These are phyloP conservation scores for Isochrysis galbana DNA, from an alignment of 78 protist species.

Conservation along the genomic window DNA sequence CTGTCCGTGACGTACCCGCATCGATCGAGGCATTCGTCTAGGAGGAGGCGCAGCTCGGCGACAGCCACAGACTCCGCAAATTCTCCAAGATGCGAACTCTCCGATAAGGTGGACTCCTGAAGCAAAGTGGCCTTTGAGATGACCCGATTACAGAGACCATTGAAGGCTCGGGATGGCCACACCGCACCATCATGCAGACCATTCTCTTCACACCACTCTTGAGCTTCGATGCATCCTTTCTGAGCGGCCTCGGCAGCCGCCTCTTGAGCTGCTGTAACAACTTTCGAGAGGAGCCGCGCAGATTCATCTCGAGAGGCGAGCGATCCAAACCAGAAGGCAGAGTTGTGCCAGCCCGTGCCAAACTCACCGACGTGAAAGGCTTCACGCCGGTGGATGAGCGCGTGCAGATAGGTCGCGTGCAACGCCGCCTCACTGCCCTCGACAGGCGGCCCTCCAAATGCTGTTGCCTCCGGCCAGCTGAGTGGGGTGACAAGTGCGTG, in stretches of 20 bases:
- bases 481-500: slow-evolving; percentile 18
- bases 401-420: neutral
- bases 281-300: neutral
- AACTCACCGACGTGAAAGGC: slow-evolving; percentile 23
- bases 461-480: neutral
- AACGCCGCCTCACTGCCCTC: neutral
- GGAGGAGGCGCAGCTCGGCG: neutral
- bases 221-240: neutral
- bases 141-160: neutral
- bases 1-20: neutral
- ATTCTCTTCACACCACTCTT: neutral
- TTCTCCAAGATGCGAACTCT: too few species aligned
- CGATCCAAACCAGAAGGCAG: neutral
- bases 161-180: neutral
- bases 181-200: neutral
- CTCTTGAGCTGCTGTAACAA: neutral
- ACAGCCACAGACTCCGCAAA: neutral
- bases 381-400: slow-evolving; percentile 27
- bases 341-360: slow-evolving; percentile 32
- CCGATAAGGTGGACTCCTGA: too few species aligned
- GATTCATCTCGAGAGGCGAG: neutral
- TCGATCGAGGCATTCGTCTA: neutral
- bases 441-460: slow-evolving; percentile 4
- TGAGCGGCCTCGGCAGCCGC: neutral
- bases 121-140: neutral